Conservation (phyloP, 768 basidiomycete species). For the Kondoa subrosea region DNA sequence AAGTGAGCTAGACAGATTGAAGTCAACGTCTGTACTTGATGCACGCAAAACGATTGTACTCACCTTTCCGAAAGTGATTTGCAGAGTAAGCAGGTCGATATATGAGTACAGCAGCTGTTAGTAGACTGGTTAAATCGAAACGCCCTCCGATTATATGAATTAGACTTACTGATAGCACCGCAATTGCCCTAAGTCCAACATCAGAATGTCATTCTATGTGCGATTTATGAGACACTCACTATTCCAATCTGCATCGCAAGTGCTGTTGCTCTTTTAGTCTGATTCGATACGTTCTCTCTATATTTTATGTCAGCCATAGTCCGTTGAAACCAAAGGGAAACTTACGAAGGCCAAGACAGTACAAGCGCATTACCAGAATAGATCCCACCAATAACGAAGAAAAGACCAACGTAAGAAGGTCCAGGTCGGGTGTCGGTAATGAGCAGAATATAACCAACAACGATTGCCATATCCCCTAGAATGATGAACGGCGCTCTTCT, state of each 20-base stretch:
- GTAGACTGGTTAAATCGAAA: not conserved
- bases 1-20: not conserved
- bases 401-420: constrained; percentile 45
- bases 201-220: too few relatives aligned
- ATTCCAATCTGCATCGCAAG: not conserved
- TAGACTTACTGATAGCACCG: not conserved
- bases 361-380: constrained; percentile 47
- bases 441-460: constrained; percentile 45
- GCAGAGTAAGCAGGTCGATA: not conserved
- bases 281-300: not conserved
- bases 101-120: not conserved
- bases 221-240: too few relatives aligned
- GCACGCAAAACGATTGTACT: not conserved
- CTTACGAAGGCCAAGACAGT: constrained; percentile 26
- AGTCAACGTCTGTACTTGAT: not conserved
- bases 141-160: not conserved
- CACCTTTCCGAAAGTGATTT: not conserved
- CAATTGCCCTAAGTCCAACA: too few relatives aligned
- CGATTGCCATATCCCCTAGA: constrained; percentile 39
- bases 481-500: constrained; percentile 44
- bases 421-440: constrained; percentile 36
- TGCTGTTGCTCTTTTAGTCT: not conserved
- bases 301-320: not conserved
- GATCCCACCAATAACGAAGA: constrained; percentile 43
- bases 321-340: not conserved